phyloP scores from a whole-genome alignment of 306 rosid genomes.

The Prunus armeniaca region DNA sequence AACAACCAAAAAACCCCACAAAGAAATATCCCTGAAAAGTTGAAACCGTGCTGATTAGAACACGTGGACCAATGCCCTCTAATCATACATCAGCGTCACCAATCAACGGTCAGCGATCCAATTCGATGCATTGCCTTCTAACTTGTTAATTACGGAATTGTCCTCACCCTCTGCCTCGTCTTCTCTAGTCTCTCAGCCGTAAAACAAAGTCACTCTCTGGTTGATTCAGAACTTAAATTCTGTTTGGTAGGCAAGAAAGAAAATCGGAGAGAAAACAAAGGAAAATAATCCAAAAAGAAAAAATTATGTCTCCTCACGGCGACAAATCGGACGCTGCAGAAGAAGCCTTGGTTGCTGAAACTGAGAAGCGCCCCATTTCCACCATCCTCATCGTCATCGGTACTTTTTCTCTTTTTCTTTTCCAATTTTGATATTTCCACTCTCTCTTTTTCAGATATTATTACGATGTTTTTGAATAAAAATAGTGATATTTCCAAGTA shows the following conservation, averaged over 20 bases:
- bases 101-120: background rate
- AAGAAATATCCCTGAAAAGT: background rate
- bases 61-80: background rate
- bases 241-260: background rate
- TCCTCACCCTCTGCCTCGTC: background rate
- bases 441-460: background rate
- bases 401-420: constrained; percentile 12
- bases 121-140: background rate
- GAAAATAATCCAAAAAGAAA: background rate
- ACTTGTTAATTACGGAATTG: background rate
- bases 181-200: background rate
- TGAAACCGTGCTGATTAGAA: background rate
- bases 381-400: constrained; percentile 72
- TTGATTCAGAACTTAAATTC: background rate
- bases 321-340: constrained; percentile 38
- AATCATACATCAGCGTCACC: background rate
- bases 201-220: background rate
- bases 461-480: background rate
- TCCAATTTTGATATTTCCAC: background rate
- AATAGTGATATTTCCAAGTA: background rate
- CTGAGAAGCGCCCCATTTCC: constrained; percentile 47
- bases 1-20: background rate
- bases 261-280: background rate
- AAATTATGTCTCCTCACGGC: constrained; percentile 42
- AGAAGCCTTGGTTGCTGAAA: constrained; percentile 41